A percentile compares a stretch with the other conserved stretches of the same genome.
These are phyloP conservation scores for Hippophae tibetana DNA, from an alignment of 306 rosid genomes.

Conservation along the genomic window DNA sequence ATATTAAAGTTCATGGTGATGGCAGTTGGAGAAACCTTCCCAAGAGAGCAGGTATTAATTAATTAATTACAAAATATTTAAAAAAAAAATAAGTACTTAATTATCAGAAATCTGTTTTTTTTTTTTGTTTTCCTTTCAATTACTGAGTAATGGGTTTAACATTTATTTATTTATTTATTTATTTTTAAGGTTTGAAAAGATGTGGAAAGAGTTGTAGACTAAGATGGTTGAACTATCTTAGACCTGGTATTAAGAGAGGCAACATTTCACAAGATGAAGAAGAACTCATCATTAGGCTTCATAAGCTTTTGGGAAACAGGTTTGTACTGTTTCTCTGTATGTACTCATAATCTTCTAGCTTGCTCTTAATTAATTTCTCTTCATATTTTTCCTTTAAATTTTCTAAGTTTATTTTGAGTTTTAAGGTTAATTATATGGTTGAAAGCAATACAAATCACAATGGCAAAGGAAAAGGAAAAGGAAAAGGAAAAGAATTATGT, in stretches of 20 bases:
- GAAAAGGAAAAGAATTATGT: too few relatives aligned
- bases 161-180: background rate
- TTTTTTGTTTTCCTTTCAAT: background rate
- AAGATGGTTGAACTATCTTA: conserved; percentile 37
- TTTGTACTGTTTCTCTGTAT: too few relatives aligned
- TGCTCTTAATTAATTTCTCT: too few relatives aligned
- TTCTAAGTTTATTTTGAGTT: too few relatives aligned
- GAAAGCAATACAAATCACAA: too few relatives aligned
- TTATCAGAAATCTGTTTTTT: background rate
- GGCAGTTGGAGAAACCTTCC: conserved; percentile 50
- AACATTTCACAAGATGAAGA: conserved; percentile 38
- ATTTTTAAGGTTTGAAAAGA: conserved; percentile 30
- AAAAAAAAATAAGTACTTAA: background rate
- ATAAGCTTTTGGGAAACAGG: conserved; percentile 44
- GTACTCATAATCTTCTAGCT: too few relatives aligned
- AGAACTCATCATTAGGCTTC: conserved; percentile 43
- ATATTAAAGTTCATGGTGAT: conserved; percentile 31
- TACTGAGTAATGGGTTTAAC: background rate
- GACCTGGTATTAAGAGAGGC: conserved; percentile 45
- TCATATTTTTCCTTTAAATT: too few relatives aligned
- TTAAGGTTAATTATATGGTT: too few relatives aligned
- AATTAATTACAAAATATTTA: background rate
- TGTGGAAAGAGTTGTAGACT: conserved; percentile 44
- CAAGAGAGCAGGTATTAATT: conserved; percentile 31
- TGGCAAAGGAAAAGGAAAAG: too few relatives aligned